Evolutionary conservation across 805 yeast species (phyloP), one percentile per base, ranked within the genome.

Genomic region (Lipomyces japonicus): DNA sequence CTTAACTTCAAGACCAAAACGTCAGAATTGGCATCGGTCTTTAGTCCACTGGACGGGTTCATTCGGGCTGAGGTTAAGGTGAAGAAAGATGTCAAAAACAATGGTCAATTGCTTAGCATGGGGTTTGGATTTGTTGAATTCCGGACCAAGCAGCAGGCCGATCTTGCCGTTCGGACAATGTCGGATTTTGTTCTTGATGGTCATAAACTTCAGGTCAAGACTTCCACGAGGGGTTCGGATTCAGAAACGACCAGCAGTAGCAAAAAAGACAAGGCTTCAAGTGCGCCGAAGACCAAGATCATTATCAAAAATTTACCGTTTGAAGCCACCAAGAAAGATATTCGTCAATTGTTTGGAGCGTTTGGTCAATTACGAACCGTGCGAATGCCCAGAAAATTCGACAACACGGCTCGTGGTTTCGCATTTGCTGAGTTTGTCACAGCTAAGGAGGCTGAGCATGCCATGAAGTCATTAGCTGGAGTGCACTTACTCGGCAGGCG

Each of bases 91-190:
- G 79, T 95, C 32, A 86, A 81, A 68, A 77, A 79, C 53, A 64
- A 77, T 1, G 84, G 82, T 9, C 77, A 77, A 50, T 70, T 74
- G n/a, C 75, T 81, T 52, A 88, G 96, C 61, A 93, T 93, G 98
- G 98, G 98, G 19, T 93, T 89, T 63, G 98, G 98, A 1, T 93
- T 93, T 70, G 96, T 80, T 12, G 98, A 93, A 69, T 93, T 88
- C 68, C 79, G 73, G 59, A 79, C 90, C 1, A 79, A 78, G 58
- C 86, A 81, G 35, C 81, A 84, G 62, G 98, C 98, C 0, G 74
- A 78, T 36, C 74, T 77, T 10, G 97, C 96, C 4, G 79, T 88
- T 42, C 67, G 74, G 30, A 75, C 83, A 0, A 70, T 88, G 72
- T 86, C 90, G 66, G 95, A 87, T 2, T 75, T 80, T 46, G 79